Conservation (phyloP, 73 alveolate genomes). For the Tetrahymena thermophila region DNA sequence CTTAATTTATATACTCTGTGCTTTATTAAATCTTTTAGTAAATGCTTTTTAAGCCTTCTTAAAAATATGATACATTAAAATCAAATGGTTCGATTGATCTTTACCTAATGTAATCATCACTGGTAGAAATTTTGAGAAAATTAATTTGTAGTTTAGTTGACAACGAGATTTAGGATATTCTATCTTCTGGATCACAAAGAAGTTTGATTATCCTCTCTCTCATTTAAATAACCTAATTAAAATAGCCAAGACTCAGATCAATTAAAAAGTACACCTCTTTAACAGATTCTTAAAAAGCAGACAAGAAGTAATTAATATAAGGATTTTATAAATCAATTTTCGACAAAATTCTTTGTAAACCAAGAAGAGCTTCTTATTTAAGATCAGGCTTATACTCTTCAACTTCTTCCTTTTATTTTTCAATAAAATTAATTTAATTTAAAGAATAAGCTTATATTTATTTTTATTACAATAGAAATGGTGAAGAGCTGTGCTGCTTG, state of each 20-base stretch:
- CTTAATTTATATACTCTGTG: not conserved
- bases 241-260: not conserved
- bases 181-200: not conserved
- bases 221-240: not conserved
- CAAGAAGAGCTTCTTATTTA: not conserved
- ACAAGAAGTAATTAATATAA: not conserved
- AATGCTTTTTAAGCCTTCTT: not conserved
- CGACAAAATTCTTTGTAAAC: not conserved
- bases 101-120: not conserved
- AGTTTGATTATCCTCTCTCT: not conserved
- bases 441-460: not conserved
- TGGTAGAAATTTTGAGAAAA: not conserved
- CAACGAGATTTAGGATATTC: not conserved
- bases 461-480: not conserved
- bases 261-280: not conserved
- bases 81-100: not conserved
- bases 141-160: not conserved
- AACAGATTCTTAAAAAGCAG: not conserved
- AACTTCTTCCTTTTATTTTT: not conserved
- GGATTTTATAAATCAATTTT: not conserved
- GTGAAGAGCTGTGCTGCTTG: not conserved
- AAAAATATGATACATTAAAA: not conserved
- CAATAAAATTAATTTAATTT: not conserved
- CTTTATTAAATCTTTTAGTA: not conserved
- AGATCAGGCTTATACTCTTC: not conserved